Percentiles rank a stretch among this genome's conserved stretches.
These are phyloP conservation scores for Xylariomycetidae sp. DNA, from an alignment of 2,329 filamentous ascomycete species.

Conservation along the genomic window DNA sequence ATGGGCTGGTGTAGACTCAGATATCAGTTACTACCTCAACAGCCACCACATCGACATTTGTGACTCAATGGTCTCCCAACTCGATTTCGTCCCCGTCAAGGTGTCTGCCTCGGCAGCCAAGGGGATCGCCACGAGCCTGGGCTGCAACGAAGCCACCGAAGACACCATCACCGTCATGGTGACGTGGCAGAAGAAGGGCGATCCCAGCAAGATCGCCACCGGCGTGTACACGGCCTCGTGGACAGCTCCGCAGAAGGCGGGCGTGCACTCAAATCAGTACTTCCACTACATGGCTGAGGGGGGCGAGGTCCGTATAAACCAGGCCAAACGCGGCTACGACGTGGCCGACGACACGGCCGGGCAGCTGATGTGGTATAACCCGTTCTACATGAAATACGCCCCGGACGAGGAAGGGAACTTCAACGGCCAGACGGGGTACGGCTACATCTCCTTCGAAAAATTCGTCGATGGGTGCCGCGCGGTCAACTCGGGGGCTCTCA, in stretches of 20 bases:
- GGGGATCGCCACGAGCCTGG: slow-evolving; percentile 73
- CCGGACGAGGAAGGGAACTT: slow-evolving; percentile 96
- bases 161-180: slow-evolving; percentile 91
- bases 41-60: slow-evolving; percentile 90
- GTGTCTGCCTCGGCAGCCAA: slow-evolving; percentile 75
- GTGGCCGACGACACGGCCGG: slow-evolving; percentile 75
- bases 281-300: slow-evolving; percentile 88
- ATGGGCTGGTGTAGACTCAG: slow-evolving; percentile 86
- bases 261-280: slow-evolving; percentile 95
- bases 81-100: slow-evolving; percentile 69
- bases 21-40: slow-evolving; percentile 96
- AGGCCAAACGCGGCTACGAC: slow-evolving; percentile 92
- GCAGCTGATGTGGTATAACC: slow-evolving; percentile 81
- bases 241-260: slow-evolving; percentile 88
- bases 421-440: slow-evolving; percentile 83
- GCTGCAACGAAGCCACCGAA: slow-evolving; percentile 77
- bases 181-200: slow-evolving; percentile 74
- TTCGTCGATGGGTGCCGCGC: slow-evolving; percentile 83
- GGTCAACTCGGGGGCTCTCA: slow-evolving; percentile 69
- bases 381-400: slow-evolving; percentile 93
- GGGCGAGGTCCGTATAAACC: slow-evolving; percentile 85
- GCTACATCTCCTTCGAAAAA: slow-evolving; percentile 93
- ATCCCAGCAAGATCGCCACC: slow-evolving; percentile 68
- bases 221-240: slow-evolving; percentile 91
- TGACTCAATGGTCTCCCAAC: slow-evolving; percentile 78